phyloP scores from a whole-genome alignment of 2,329 filamentous ascomycete genomes.

The Graphilbum ipis-grandicollis region DNA sequence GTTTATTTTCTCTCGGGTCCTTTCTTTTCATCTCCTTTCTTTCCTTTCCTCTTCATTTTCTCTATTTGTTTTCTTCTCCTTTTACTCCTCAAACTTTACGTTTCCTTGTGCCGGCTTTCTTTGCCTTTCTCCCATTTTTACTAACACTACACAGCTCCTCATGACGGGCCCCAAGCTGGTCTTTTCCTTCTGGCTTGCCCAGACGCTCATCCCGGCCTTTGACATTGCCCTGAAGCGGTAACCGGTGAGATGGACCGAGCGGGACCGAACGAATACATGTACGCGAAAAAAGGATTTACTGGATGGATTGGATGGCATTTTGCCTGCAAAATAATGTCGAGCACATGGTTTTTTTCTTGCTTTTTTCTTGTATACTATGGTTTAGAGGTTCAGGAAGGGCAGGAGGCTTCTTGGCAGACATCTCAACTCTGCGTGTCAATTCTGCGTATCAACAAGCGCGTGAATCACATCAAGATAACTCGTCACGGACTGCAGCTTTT shows the following conservation, averaged over 20 bases:
- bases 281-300: not conserved
- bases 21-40: too few relatives aligned
- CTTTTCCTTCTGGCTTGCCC: slow-evolving; percentile 98
- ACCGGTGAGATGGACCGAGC: not conserved
- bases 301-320: not conserved
- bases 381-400: too few relatives aligned
- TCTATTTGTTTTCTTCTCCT: too few relatives aligned
- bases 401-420: not conserved
- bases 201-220: slow-evolving; percentile 93
- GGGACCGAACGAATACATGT: not conserved
- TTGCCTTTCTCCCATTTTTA: too few relatives aligned
- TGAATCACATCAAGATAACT: too few relatives aligned
- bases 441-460: too few relatives aligned
- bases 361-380: not conserved
- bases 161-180: slow-evolving; percentile 99
- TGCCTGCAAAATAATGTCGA: not conserved
- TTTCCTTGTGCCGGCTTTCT: too few relatives aligned
- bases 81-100: too few relatives aligned
- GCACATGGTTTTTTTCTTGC: not conserved
- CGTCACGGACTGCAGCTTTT: too few relatives aligned
- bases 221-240: slow-evolving; percentile 21
- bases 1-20: too few relatives aligned
- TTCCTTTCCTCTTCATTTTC: too few relatives aligned
- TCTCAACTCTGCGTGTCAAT: not conserved
- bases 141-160: slow-evolving; percentile 40